Percentiles rank a stretch among this genome's conserved stretches.
Conservation (phyloP, 1,139 yeast species). For the Yamadazyma songkhlaensis region DNA sequence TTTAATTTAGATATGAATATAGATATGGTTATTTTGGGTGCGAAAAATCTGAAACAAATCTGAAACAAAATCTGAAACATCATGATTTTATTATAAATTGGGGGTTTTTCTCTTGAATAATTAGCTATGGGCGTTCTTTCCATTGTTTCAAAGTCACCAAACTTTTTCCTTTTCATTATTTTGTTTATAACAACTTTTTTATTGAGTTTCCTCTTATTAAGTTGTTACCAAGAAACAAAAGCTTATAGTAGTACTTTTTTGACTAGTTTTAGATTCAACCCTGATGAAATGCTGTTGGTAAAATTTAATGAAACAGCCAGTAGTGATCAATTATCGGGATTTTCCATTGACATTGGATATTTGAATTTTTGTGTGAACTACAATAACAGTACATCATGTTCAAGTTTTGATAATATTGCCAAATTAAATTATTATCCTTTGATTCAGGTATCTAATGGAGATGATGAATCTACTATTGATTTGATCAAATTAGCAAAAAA, state of each 20-base stretch:
- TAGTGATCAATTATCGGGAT: conserved; percentile 18
- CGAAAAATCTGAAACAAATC: conserved; percentile 6
- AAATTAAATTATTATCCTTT: conserved; percentile 24
- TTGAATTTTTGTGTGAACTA: conserved; percentile 45
- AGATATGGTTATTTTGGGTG: too few relatives aligned
- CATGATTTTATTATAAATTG: not conserved
- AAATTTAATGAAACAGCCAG: conserved; percentile 11
- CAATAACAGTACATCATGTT: conserved; percentile 28
- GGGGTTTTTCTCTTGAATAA: not conserved
- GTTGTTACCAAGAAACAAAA: conserved; percentile 41
- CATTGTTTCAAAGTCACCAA: conserved; percentile 11
- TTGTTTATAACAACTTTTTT: conserved; percentile 39
- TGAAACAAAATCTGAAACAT: conserved; percentile 5
- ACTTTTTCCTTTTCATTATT: conserved; percentile 17
- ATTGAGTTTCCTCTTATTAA: conserved; percentile 50
- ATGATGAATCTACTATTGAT: conserved; percentile 21
- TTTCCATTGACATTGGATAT: conserved; percentile 49
- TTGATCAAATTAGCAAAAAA: conserved; percentile 38
- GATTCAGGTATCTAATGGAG: conserved; percentile 15
- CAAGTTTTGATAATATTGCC: conserved; percentile 23
- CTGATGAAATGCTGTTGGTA: conserved; percentile 34
- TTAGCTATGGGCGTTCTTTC: not conserved
- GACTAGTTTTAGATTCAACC: conserved; percentile 44
- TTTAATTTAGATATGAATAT: not conserved
- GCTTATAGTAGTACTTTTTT: conserved; percentile 48